Percentiles rank a stretch among this genome's conserved stretches.
phyloP scores from a whole-genome alignment of 148 eudicot genomes.

The Rhododendron ferrugineum region DNA sequence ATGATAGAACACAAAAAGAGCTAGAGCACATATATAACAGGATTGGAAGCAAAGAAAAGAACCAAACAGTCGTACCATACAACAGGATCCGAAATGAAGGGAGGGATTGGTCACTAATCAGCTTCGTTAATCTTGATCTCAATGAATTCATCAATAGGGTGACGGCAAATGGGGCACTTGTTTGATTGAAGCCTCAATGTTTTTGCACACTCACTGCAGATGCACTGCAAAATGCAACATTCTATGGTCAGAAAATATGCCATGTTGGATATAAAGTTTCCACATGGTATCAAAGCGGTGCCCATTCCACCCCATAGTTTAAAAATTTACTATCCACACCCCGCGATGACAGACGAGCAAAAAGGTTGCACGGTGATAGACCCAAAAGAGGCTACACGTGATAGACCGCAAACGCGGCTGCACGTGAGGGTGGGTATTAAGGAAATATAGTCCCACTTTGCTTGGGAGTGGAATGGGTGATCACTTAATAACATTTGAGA shows the following conservation, averaged over 20 bases:
- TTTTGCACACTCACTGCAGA: constrained; percentile 75
- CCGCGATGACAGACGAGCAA: too few relatives aligned
- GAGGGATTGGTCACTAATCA: constrained; percentile 17
- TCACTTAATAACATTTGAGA: too few relatives aligned
- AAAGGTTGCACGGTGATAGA: too few relatives aligned
- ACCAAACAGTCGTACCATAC: constrained; percentile 9
- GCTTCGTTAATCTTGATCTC: constrained; percentile 47
- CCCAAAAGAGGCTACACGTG: too few relatives aligned
- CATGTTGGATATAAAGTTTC: neutral
- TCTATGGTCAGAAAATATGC: neutral
- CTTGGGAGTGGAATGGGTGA: too few relatives aligned
- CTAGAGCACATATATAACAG: constrained; percentile 6
- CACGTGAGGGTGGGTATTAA: too few relatives aligned
- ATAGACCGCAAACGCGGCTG: too few relatives aligned
- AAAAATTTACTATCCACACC: too few relatives aligned
- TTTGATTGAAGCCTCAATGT: constrained; percentile 52
- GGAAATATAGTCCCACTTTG: too few relatives aligned
- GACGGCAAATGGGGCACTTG: constrained; percentile 73
- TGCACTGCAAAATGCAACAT: constrained; percentile 37
- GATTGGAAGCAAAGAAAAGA: constrained; percentile 19
- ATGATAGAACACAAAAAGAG: constrained; percentile 6
- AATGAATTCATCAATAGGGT: constrained; percentile 45
- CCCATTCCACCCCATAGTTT: too few relatives aligned
- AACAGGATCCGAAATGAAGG: constrained; percentile 10
- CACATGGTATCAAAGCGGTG: too few relatives aligned